These are phyloP conservation scores for Tricharina praecox DNA, from an alignment of 495 filamentous ascomycete genomes.

Conservation along the genomic window DNA sequence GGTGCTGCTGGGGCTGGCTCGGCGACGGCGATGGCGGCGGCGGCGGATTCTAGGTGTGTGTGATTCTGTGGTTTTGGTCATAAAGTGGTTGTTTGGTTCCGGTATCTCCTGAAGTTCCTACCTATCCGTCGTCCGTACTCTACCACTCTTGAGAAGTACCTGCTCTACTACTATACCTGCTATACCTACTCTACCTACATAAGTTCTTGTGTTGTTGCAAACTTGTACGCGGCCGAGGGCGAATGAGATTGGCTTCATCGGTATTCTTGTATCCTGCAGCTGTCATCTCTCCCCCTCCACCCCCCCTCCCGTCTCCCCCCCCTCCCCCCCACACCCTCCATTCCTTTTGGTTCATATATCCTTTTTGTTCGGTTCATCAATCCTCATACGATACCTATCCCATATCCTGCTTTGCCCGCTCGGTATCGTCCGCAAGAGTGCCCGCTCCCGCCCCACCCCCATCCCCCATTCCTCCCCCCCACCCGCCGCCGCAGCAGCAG, in stretches of 20 bases:
- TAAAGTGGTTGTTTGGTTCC: not conserved
- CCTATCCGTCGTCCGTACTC: not conserved
- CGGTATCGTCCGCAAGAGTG: not conserved
- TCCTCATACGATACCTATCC: too few relatives aligned
- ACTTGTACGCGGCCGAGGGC: too few relatives aligned
- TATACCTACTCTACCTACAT: not conserved
- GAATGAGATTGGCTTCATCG: too few relatives aligned
- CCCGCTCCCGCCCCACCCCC: not conserved
- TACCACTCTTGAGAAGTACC: constrained; percentile 1
- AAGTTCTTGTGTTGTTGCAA: not conserved
- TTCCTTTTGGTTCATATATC: too few relatives aligned
- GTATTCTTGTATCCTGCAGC: too few relatives aligned
- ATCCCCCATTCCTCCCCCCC: not conserved
- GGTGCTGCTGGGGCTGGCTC: not conserved
- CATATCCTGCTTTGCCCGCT: not conserved
- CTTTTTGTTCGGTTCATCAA: not conserved
- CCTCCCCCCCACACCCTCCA: too few relatives aligned
- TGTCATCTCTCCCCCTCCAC: too few relatives aligned
- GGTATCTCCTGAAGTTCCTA: not conserved
- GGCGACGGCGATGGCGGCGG: not conserved
- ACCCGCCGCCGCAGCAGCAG: not conserved
- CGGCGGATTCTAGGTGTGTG: constrained; percentile 7
- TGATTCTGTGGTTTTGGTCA: not conserved
- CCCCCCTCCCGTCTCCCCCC: too few relatives aligned
- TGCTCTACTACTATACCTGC: not conserved